Base-by-base conservation (phyloP, 2,329 filamentous ascomycete species). In the Diaporthe vexans region DNA sequence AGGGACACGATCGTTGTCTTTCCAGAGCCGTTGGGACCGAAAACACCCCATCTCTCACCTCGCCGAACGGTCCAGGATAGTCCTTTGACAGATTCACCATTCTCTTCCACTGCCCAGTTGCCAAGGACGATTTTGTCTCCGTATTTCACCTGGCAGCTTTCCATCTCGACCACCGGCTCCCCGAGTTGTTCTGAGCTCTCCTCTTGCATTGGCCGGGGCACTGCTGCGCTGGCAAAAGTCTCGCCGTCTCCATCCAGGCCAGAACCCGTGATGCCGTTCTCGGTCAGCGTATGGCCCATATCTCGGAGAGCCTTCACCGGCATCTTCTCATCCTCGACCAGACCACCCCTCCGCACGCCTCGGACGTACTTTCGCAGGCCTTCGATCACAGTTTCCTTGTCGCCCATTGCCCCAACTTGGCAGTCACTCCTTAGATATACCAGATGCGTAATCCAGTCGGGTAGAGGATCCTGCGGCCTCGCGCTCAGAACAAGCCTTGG, bases 1-100 rank as follows among this genome's bases (percentile, higher is more conserved):
- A 99, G 88, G 7, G 95, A 97, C 37, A 98, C 90, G 52, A 99
- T 89, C 0, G 97, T 99, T 0, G 97, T 99, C 86, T 99, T 99
- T 24, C 97, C 97, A 0, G 95, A 98, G 17, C 94, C 97, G 79
- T 99, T 98, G 43, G 95, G 93, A 0, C 97, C 97, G 80, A 99
- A 97, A 24, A 98, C 90, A 4, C 94, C 96, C 94, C 95, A 98
- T 76, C 95, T 91, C 81, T 98, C 92, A 33, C 96, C 95, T 69
- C 93, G 90, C 52, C 91, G 90, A 33, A 98, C 92, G 0, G 89
- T 94, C 95, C 97, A 98, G 80, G 93, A 89, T 8, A 98, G 86
- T 0, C 96, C 96, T 1, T 89, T 82, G 74, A 86, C 84, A 24
- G 83, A 77, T 61, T 85, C 78, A 0, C 89, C 89, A 4, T 89